Evolutionary conservation across 305 asterid genomes (phyloP).

Genomic region (Striga hermonthica): DNA sequence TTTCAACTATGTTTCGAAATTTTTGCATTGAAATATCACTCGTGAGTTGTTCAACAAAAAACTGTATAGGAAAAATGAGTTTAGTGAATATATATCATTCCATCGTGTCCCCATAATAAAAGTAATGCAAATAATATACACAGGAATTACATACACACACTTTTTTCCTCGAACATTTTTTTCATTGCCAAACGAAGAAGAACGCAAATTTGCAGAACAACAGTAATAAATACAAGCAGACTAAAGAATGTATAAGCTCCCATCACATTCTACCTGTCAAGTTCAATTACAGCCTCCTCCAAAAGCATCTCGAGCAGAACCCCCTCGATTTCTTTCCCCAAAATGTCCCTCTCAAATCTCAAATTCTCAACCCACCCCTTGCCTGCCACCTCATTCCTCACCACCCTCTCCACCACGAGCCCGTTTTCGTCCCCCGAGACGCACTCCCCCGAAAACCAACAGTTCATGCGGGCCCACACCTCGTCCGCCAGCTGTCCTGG

Average conservation of each 20-base stretch:
- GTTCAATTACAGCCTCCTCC: conserved; percentile 56
- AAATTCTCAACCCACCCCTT: conserved; percentile 60
- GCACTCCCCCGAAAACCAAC: conserved; percentile 51
- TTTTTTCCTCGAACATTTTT: too few relatives aligned
- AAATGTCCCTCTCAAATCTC: conserved; percentile 53
- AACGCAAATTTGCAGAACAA: too few relatives aligned
- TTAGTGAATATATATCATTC: too few relatives aligned
- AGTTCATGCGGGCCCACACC: conserved; percentile 63
- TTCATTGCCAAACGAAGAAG: too few relatives aligned
- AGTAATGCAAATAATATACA: too few relatives aligned
- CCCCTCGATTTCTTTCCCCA: conserved; percentile 68
- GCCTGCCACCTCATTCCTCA: conserved; percentile 66
- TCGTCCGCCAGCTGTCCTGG: conserved; percentile 38
- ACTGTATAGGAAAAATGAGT: too few relatives aligned
- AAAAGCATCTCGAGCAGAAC: conserved; percentile 69
- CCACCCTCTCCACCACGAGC: conserved; percentile 65
- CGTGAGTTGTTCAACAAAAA: too few relatives aligned
- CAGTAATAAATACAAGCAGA: background rate
- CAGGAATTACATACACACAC: too few relatives aligned
- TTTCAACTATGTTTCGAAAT: too few relatives aligned
- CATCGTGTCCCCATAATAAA: too few relatives aligned
- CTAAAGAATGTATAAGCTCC: conserved; percentile 28
- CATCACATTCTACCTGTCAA: conserved; percentile 51
- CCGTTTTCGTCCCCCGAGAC: conserved; percentile 47
- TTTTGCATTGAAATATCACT: too few relatives aligned